Evolutionary conservation across 2,329 filamentous ascomycete genomes (phyloP), one percentile per base, ranked within the genome.

Genomic region (Fusarium falciforme): DNA sequence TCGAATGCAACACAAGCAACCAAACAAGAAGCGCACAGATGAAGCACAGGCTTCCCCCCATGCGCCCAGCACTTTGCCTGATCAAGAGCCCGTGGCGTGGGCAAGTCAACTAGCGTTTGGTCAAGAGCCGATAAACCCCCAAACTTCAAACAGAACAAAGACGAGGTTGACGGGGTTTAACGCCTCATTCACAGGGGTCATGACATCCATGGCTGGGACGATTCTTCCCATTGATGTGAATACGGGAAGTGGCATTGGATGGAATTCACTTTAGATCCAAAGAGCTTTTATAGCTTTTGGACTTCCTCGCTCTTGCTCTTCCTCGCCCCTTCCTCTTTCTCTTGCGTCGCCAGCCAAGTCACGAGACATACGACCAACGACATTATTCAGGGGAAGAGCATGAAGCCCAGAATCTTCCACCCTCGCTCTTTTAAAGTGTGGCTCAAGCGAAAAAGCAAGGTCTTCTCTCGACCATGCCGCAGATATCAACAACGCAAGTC

Each of bases 121-220:
- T 44, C 16, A 38, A 38, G 55, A 12, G 25, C 20, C 33, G 25
- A 27, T 25, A 59, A 38, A 17, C 14, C 22, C 42, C 42, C 40
- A 44, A 47, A 27, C 22, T 58, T 36, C 55, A 59, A 59, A 59
- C 55, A 38, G 35, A 59, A 59, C 54, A 58, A 58, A 58, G 33
- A 33, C 22, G 54, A 36, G 27, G 54, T 58, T 25, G 54, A 7
- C 35, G 25, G 35, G 7, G 55, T 59, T 40, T 59, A 40, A 59
- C 55, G 55, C 55, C 55, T 59, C 55, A n/a, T 59, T 59, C 36
- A 36, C 47, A 52, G 47, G 47, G 47, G 47, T n/a, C 25, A 29
- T 52, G 14, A 22, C 12, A 14, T 44, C 12, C 6, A 14, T 44
- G 20, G n/a, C 11, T 44, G 20, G 40, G 40, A 14, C 12, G 20